These are phyloP conservation scores for Claviceps sp. DNA, from an alignment of 2,329 filamentous ascomycete genomes.

Conservation along the genomic window DNA sequence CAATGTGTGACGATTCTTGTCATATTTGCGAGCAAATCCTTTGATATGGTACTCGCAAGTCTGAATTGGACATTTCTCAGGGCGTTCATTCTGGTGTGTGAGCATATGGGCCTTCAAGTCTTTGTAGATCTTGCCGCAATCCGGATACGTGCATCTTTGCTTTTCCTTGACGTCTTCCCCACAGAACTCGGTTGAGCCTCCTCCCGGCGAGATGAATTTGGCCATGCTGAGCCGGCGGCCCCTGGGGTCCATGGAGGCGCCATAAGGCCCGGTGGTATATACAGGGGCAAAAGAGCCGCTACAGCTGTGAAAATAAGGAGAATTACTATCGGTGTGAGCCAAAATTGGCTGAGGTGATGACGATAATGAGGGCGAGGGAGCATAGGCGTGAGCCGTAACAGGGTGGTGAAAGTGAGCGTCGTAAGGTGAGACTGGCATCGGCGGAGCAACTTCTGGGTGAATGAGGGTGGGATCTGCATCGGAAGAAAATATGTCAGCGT, in stretches of 20 bases:
- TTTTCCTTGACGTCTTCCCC: conserved; percentile 53
- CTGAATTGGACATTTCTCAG: conserved; percentile 86
- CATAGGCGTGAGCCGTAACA: conserved; percentile 28
- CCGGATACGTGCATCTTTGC: conserved; percentile 64
- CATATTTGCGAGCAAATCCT: conserved; percentile 89
- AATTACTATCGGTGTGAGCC: conserved; percentile 43
- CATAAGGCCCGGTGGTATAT: conserved; percentile 41
- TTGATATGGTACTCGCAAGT: conserved; percentile 88
- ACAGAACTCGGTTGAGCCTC: conserved; percentile 44
- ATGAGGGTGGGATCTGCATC: conserved; percentile 41
- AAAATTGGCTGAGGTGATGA: conserved; percentile 35
- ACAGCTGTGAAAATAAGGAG: conserved; percentile 50
- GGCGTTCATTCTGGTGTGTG: conserved; percentile 80
- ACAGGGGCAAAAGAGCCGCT: conserved; percentile 37
- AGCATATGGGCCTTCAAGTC: conserved; percentile 90
- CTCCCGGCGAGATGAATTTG: conserved; percentile 52
- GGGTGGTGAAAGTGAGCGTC: conserved; percentile 35
- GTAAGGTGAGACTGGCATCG: conserved; percentile 32
- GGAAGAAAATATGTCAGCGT: conserved; percentile 22
- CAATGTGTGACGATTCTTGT: conserved; percentile 87
- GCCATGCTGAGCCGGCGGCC: conserved; percentile 53
- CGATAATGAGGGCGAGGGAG: conserved; percentile 48
- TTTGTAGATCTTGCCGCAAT: conserved; percentile 79
- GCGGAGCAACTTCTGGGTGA: conserved; percentile 37
- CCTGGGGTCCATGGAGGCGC: conserved; percentile 28